Base-by-base conservation (phyloP, 768 basidiomycete species). In the Lactarius tabidus region DNA sequence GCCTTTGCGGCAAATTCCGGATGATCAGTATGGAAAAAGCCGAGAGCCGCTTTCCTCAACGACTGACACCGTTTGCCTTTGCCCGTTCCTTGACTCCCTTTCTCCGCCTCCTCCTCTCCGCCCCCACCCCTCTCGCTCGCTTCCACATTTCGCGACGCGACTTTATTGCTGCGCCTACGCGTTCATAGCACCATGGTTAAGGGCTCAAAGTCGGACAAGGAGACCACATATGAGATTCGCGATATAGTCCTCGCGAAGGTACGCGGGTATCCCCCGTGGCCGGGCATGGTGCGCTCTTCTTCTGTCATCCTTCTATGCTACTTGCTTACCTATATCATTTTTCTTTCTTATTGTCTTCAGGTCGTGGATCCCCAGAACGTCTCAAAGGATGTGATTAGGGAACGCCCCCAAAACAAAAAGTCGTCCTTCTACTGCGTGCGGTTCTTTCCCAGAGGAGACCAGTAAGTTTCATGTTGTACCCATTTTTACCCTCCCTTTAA, bases 241-340 rank as follows among this genome's bases (percentile, higher is more conserved):
- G 95, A 98, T 72, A 80, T 94, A 70, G 93, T 98, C 43, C 85
- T 98, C 66, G 94, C 85, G 29, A 95, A 96, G 80, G 79, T 99
- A 74, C 92, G 91, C 79, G 97, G 96, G 12, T 98, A 81, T 79
- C 94, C 97, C 2, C 83, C 90, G 5, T 99, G 97, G 97, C 97
- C 95, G 61, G 93, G 87, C 74, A 90, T 91, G 80, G 96, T 96
- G 74, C 77, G 91, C 84, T 64, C 67, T 72, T 72, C 69, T 66
- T 51, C 70, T 57, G 68, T 68, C 23, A 57, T 65, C 71, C 65
- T 69, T 59, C 23, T 18, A 3, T 31, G n/a, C 63, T 54, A 57
- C 60, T 56, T 48, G 54, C 66, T 51, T 60, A 41, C 60, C 39
- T 52, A 38, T 7, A 60, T 66, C 64, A 68, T n/a, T 57, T 36